phyloP scores from a whole-genome alignment of 495 filamentous ascomycete species.

The Terfezia claveryi region DNA sequence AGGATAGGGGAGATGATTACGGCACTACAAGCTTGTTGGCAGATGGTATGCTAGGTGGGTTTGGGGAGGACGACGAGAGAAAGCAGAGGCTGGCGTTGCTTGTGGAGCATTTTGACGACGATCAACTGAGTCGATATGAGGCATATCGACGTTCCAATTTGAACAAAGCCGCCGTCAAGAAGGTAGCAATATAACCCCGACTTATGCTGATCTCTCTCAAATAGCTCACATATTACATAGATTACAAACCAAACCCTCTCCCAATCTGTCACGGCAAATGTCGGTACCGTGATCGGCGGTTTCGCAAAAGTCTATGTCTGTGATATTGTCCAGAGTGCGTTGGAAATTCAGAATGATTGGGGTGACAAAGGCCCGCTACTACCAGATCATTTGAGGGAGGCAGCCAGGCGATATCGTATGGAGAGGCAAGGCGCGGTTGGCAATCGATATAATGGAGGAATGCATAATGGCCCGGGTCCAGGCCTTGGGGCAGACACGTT shows the following conservation, averaged over 20 bases:
- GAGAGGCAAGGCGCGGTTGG: slow-evolving; percentile 35
- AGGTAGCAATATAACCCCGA: slow-evolving; percentile 4
- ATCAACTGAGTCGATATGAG: slow-evolving; percentile 42
- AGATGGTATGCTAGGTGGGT: slow-evolving; percentile 29
- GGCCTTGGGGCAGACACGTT: slow-evolving; percentile 10
- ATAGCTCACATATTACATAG: slow-evolving; percentile 12
- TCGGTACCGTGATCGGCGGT: slow-evolving; percentile 45
- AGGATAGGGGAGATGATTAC: slow-evolving; percentile 36
- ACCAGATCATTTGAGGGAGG: slow-evolving; percentile 51
- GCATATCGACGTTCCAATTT: slow-evolving; percentile 43
- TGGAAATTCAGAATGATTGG: slow-evolving; percentile 48
- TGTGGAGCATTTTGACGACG: slow-evolving; percentile 36
- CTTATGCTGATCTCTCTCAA: not conserved
- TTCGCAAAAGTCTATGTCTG: slow-evolving; percentile 54
- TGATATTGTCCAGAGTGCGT: slow-evolving; percentile 45
- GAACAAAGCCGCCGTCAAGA: slow-evolving; percentile 35
- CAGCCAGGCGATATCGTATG: slow-evolving; percentile 39
- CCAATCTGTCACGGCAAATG: slow-evolving; percentile 45
- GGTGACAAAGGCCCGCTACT: slow-evolving; percentile 38
- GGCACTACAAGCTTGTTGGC: slow-evolving; percentile 28
- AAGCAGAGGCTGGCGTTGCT: slow-evolving; percentile 34
- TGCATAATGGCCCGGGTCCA: slow-evolving; percentile 10
- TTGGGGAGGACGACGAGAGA: slow-evolving; percentile 33
- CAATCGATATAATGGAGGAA: slow-evolving; percentile 24
- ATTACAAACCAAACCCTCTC: slow-evolving; percentile 49